Percentiles rank a stretch among this genome's conserved stretches.
Evolutionary conservation across 768 basidiomycete species (phyloP).

Genomic region (Austroboletus eburneus): DNA sequence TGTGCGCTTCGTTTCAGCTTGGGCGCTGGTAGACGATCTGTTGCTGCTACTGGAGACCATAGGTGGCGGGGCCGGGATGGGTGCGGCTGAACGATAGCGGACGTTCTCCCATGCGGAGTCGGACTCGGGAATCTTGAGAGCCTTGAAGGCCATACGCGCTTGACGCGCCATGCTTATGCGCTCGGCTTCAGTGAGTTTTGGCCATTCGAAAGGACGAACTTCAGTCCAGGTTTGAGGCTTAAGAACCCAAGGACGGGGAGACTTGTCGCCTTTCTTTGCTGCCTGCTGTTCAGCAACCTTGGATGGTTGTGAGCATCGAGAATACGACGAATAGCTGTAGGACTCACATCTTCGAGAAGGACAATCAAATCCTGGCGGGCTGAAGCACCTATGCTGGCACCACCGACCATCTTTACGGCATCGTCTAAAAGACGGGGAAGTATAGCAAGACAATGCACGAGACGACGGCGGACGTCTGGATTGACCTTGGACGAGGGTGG

Average conservation of each 20-base stretch:
- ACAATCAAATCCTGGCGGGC: conserved; percentile 42
- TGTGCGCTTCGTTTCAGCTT: conserved; percentile 39
- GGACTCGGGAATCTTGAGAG: conserved; percentile 51
- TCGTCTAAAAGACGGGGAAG: conserved; percentile 41
- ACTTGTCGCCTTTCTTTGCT: conserved; percentile 34
- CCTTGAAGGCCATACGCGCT: conserved; percentile 45
- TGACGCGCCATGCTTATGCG: conserved; percentile 47
- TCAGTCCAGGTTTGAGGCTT: conserved; percentile 60
- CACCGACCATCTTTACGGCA: conserved; percentile 43
- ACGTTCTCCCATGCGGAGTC: conserved; percentile 65
- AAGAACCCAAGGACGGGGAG: conserved; percentile 47
- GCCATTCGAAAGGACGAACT: conserved; percentile 65
- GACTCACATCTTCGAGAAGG: conserved; percentile 48
- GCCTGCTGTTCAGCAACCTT: conserved; percentile 50
- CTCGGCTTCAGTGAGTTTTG: conserved; percentile 44
- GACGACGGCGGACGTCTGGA: conserved; percentile 32
- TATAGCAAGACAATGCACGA: conserved; percentile 51
- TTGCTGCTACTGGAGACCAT: conserved; percentile 16
- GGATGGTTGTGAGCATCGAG: background rate
- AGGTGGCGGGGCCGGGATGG: conserved; percentile 14
- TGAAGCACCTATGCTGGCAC: conserved; percentile 31
- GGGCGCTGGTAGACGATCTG: conserved; percentile 23
- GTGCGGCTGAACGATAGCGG: conserved; percentile 26
- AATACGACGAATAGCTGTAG: background rate
- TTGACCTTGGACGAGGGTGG: conserved; percentile 15